A percentile compares a stretch with the other conserved stretches of the same genome.
These are phyloP conservation scores for Sporothrix brasiliensis DNA, from an alignment of 2,329 filamentous ascomycete species.

Conservation along the genomic window DNA sequence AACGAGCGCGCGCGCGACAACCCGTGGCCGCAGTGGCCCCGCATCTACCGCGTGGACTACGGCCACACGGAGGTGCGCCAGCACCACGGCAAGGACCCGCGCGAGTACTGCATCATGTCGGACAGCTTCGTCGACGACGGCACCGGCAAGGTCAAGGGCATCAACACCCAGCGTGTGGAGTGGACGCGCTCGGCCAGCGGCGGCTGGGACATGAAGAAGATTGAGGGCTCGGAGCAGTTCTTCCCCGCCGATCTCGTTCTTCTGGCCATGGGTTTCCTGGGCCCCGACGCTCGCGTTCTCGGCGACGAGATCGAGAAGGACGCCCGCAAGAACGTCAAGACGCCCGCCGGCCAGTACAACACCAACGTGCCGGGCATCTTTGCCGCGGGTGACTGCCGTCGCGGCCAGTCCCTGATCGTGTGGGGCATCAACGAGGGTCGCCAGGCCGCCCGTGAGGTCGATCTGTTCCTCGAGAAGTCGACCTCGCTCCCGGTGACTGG, in stretches of 20 bases:
- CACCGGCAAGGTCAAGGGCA: conserved; percentile 84
- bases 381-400: conserved; percentile 90
- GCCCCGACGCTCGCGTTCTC: conserved; percentile 84
- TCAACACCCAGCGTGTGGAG: conserved; percentile 93
- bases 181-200: conserved; percentile 89
- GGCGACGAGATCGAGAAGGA: conserved; percentile 91
- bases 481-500: conserved; percentile 75
- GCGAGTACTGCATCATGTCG: conserved; percentile 98
- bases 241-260: conserved; percentile 95
- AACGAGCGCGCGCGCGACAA: conserved; percentile 90
- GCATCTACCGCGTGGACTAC: conserved; percentile 98
- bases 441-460: conserved; percentile 88
- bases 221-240: conserved; percentile 90
- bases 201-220: conserved; percentile 98
- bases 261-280: conserved; percentile 95
- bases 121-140: conserved; percentile 94
- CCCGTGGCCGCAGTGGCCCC: conserved; percentile 98
- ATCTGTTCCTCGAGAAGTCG: conserved; percentile 67
- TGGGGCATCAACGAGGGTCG: conserved; percentile 96
- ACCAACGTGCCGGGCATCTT: conserved; percentile 90
- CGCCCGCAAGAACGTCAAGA: conserved; percentile 94
- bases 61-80: conserved; percentile 94
- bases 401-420: conserved; percentile 58
- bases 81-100: conserved; percentile 93
- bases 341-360: conserved; percentile 79